These are phyloP conservation scores for Canavalia ensiformis DNA, from an alignment of 306 rosid species.

Conservation along the genomic window DNA sequence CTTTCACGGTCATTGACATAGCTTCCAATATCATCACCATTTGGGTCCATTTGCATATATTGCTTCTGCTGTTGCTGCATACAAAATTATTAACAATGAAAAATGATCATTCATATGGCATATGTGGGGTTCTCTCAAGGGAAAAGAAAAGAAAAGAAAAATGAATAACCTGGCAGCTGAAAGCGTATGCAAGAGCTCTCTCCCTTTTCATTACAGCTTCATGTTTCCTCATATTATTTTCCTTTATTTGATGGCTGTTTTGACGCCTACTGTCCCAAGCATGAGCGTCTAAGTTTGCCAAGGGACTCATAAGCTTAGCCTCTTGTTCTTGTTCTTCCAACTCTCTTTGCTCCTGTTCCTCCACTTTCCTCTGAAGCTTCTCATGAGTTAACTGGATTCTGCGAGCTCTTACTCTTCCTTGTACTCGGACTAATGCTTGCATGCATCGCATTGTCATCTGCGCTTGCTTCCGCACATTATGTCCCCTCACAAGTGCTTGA, in stretches of 20 bases:
- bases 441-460: slow-evolving; percentile 96
- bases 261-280: slow-evolving; percentile 62
- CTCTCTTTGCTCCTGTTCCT: slow-evolving; percentile 37
- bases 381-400: slow-evolving; percentile 68
- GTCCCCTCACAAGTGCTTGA: slow-evolving; percentile 94
- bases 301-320: slow-evolving; percentile 58
- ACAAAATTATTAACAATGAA: background rate
- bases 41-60: slow-evolving; percentile 46
- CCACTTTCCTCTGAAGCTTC: slow-evolving; percentile 55
- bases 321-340: slow-evolving; percentile 48
- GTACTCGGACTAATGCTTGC: slow-evolving; percentile 95
- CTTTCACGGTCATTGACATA: slow-evolving; percentile 53
- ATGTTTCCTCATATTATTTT: slow-evolving; percentile 62
- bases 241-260: slow-evolving; percentile 57
- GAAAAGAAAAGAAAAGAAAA: background rate
- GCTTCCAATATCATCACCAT: slow-evolving; percentile 49
- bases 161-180: slow-evolving; percentile 65
- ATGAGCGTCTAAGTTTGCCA: slow-evolving; percentile 46
- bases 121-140: background rate
- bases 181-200: slow-evolving; percentile 85
- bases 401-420: slow-evolving; percentile 81
- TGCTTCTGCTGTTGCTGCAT: slow-evolving; percentile 56
- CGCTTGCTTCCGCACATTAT: slow-evolving; percentile 94
- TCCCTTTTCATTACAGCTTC: slow-evolving; percentile 77
- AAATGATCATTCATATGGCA: background rate